These are phyloP conservation scores for Wickerhamomyces ciferrii DNA, from an alignment of 805 yeast species.

Conservation along the genomic window DNA sequence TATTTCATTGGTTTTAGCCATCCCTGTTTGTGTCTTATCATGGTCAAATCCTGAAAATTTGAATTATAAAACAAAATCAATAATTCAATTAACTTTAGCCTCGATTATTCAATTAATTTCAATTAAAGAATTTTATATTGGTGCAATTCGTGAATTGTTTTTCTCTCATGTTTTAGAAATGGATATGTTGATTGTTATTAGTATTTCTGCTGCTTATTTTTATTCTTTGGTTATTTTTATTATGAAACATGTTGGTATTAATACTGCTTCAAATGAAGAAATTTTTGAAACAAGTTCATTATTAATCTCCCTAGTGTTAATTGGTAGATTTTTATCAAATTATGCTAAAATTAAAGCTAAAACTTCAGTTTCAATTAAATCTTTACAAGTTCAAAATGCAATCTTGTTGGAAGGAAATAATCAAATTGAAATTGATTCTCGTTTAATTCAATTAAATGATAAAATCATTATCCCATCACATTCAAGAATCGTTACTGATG, in stretches of 20 bases:
- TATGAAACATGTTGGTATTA: background rate
- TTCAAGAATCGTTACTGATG: conserved; percentile 15
- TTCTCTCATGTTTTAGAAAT: background rate
- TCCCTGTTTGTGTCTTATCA: no score
- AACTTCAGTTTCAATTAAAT: conserved; percentile 1
- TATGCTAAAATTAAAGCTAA: background rate
- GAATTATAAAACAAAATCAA: no score
- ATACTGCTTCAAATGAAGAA: background rate
- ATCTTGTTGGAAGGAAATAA: background rate
- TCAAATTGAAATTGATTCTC: no score
- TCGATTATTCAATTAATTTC: background rate
- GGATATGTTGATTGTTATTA: conserved; percentile 1
- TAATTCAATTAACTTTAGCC: no score
- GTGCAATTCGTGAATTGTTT: background rate
- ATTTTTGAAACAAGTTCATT: background rate
- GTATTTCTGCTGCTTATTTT: background rate
- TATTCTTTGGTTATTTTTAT: background rate
- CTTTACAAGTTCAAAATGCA: conserved; percentile 1
- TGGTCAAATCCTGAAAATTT: no score
- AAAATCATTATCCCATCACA: no score
- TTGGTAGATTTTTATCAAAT: background rate
- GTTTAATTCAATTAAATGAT: no score
- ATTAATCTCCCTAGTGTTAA: background rate
- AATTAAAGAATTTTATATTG: background rate
- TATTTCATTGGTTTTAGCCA: no score